Evolutionary conservation across 176 grass and related monocot species (phyloP).

Genomic region (Microstegium vimineum): DNA sequence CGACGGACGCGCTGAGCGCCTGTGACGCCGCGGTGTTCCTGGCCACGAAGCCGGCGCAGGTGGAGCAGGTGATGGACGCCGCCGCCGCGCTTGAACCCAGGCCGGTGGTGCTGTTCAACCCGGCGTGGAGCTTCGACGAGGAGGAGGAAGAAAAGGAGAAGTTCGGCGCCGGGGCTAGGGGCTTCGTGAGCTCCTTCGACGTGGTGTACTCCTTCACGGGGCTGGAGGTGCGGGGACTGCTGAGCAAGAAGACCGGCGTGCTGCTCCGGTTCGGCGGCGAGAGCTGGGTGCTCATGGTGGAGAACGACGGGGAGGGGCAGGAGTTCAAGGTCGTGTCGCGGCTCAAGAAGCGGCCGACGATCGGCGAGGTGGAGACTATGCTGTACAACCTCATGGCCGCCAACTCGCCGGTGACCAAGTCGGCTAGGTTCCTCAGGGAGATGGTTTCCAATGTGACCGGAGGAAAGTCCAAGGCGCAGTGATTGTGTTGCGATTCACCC

Average conservation of each 20-base stretch:
- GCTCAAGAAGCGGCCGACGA: slow-evolving; percentile 72
- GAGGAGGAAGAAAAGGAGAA: slow-evolving; percentile 59
- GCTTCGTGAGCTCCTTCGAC: slow-evolving; percentile 63
- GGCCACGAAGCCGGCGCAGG: slow-evolving; percentile 31
- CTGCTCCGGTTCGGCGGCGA: slow-evolving; percentile 65
- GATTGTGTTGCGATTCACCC: no score
- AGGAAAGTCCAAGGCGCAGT: slow-evolving; percentile 31
- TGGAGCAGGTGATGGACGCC: slow-evolving; percentile 47
- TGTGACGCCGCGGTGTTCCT: slow-evolving; percentile 64
- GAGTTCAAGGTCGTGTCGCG: slow-evolving; percentile 65
- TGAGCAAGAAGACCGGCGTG: slow-evolving; percentile 72
- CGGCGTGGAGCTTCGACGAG: slow-evolving; percentile 77
- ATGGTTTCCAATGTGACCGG: slow-evolving; percentile 72
- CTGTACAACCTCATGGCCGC: slow-evolving; percentile 93
- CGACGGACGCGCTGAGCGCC: slow-evolving; percentile 14
- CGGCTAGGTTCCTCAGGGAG: slow-evolving; percentile 66
- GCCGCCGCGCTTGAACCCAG: slow-evolving; percentile 42
- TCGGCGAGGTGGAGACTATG: slow-evolving; percentile 80
- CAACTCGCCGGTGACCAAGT: slow-evolving; percentile 96
- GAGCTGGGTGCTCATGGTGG: slow-evolving; percentile 85
- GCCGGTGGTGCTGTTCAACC: slow-evolving; percentile 85
- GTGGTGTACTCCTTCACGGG: slow-evolving; percentile 96
- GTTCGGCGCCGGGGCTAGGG: slow-evolving; percentile 21
- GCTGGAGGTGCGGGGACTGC: slow-evolving; percentile 70
- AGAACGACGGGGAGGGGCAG: slow-evolving; percentile 33